A percentile compares a stretch with the other conserved stretches of the same genome.
Conservation (phyloP, 495 filamentous ascomycete genomes). For the Lasiosphaeria ovina region DNA sequence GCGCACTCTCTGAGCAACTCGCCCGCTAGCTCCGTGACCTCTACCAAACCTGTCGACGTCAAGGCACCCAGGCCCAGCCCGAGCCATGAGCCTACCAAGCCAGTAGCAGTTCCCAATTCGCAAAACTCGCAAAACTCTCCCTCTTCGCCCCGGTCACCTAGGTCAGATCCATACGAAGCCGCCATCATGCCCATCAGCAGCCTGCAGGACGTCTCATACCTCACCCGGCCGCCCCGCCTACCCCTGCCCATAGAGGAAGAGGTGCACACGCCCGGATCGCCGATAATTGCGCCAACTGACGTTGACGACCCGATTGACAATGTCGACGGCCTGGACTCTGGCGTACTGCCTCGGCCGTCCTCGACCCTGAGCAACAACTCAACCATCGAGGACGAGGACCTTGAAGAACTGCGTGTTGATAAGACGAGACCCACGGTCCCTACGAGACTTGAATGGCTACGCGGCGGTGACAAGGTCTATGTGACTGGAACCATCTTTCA, state of each 20-base stretch:
- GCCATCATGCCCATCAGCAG: slow-evolving; percentile 40
- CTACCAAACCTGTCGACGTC: slow-evolving; percentile 38
- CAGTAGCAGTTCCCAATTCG: slow-evolving; percentile 50
- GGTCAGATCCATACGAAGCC: slow-evolving; percentile 34
- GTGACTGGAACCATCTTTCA: slow-evolving; percentile 95
- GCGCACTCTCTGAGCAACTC: slow-evolving; percentile 39
- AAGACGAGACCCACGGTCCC: slow-evolving; percentile 66
- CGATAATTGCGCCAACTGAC: slow-evolving; percentile 69
- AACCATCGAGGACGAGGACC: slow-evolving; percentile 76
- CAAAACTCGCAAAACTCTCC: slow-evolving; percentile 36
- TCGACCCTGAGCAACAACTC: slow-evolving; percentile 63
- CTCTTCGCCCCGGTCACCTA: slow-evolving; percentile 30
- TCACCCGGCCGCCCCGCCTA: slow-evolving; percentile 77
- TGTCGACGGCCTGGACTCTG: slow-evolving; percentile 41
- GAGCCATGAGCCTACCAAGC: slow-evolving; percentile 38
- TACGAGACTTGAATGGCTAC: slow-evolving; percentile 77
- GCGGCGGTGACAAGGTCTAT: slow-evolving; percentile 80
- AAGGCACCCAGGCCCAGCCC: slow-evolving; percentile 20
- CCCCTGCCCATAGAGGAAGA: slow-evolving; percentile 91
- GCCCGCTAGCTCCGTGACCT: slow-evolving; percentile 30
- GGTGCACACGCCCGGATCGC: slow-evolving; percentile 78
- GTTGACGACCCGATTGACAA: slow-evolving; percentile 51
- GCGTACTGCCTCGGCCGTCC: slow-evolving; percentile 50
- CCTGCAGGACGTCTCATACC: slow-evolving; percentile 55
- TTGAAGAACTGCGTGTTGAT: slow-evolving; percentile 71